A percentile compares a stretch with the other conserved stretches of the same genome.
phyloP scores from a whole-genome alignment of 208 protist species.

The Perkinsela sp. region DNA sequence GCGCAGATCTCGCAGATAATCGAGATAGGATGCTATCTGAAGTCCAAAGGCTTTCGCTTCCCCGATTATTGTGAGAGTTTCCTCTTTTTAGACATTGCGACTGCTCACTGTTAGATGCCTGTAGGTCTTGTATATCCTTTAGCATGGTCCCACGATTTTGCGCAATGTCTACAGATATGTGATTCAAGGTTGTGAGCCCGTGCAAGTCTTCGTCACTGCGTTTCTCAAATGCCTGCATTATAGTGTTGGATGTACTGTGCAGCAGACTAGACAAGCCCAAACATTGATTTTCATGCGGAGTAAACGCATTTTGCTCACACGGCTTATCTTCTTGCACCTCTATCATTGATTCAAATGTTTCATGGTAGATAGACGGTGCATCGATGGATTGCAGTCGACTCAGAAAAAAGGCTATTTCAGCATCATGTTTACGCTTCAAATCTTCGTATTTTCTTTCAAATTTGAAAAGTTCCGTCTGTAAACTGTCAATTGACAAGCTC shows the following conservation, averaged over 20 bases:
- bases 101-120: neutral
- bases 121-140: neutral
- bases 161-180: neutral
- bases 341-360: too few relatives aligned
- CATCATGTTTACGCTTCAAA: too few relatives aligned
- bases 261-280: too few relatives aligned
- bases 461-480: too few relatives aligned
- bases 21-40: neutral
- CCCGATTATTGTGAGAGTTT: constrained; percentile 1
- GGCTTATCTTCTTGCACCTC: too few relatives aligned
- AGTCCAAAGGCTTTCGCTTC: neutral
- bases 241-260: neutral
- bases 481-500: too few relatives aligned
- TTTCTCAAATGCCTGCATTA: neutral
- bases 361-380: too few relatives aligned
- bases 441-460: too few relatives aligned
- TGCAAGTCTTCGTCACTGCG: neutral
- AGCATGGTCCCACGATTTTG: neutral
- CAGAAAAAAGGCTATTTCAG: too few relatives aligned
- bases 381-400: too few relatives aligned
- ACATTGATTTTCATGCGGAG: too few relatives aligned
- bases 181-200: neutral
- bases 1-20: neutral
- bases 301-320: too few relatives aligned
- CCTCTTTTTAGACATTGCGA: neutral